A percentile compares a stretch with the other conserved stretches of the same genome.
These are phyloP conservation scores for Penicillium verrucosum DNA, from an alignment of 2,329 filamentous ascomycete genomes.

Conservation along the genomic window DNA sequence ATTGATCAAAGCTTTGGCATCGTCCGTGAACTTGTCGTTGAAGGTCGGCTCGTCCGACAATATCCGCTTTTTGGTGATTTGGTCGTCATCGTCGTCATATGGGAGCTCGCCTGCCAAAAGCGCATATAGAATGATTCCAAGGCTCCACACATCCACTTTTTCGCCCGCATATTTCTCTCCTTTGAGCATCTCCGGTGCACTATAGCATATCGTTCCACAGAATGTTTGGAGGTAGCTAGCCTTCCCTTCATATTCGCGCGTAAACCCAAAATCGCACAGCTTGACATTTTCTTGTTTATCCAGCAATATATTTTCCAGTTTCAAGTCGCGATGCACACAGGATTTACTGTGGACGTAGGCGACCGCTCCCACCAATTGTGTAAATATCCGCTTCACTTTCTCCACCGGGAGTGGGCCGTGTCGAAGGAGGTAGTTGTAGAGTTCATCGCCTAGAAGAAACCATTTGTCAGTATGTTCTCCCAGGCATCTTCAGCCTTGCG, in stretches of 20 bases:
- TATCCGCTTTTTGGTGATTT: conserved; percentile 78
- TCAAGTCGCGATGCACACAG: conserved; percentile 94
- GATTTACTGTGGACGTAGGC: conserved; percentile 92
- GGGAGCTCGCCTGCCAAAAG: conserved; percentile 78
- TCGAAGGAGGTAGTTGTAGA: conserved; percentile 91
- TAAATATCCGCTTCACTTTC: conserved; percentile 93
- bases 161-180: conserved; percentile 97
- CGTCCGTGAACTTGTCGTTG: conserved; percentile 72
- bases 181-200: conserved; percentile 96
- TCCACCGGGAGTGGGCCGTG: conserved; percentile 78
- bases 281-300: conserved; percentile 98
- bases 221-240: conserved; percentile 94
- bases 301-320: conserved; percentile 92
- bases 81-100: conserved; percentile 95
- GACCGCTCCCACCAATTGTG: conserved; percentile 91
- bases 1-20: conserved; percentile 74
- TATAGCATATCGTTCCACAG: conserved; percentile 96
- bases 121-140: conserved; percentile 86
- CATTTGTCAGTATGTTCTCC: background rate
- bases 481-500: background rate
- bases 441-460: conserved; percentile 69
- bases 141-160: conserved; percentile 98
- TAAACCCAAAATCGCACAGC: conserved; percentile 96
- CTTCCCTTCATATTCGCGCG: conserved; percentile 92
- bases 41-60: conserved; percentile 81